A percentile compares a stretch with the other conserved stretches of the same genome.
Conservation (phyloP, 73 alveolate genomes). For the Breviolum minutum region DNA sequence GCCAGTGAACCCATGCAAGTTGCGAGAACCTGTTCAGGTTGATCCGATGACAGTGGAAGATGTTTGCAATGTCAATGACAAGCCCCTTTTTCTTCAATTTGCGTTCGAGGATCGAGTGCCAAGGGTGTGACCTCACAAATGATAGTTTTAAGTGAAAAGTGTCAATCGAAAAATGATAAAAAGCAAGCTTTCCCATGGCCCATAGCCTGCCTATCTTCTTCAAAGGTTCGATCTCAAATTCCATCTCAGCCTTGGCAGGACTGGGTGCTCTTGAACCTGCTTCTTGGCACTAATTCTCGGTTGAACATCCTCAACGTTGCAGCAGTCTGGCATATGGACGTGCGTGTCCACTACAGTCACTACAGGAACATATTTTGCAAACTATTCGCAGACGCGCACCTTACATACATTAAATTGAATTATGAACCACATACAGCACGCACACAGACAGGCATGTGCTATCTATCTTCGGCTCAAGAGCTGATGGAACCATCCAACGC, state of each 20-base stretch:
- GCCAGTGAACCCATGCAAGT: background rate
- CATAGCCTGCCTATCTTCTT: background rate
- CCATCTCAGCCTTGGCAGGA: constrained; percentile 3
- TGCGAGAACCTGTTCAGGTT: background rate
- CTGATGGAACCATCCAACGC: too few relatives aligned
- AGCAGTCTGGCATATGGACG: too few relatives aligned
- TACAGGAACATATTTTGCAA: background rate
- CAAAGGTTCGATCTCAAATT: background rate
- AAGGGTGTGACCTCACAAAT: too few relatives aligned
- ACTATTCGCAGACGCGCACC: background rate
- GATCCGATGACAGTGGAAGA: constrained; percentile 83
- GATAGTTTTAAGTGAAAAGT: too few relatives aligned
- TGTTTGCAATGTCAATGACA: constrained; percentile 31
- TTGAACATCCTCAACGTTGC: background rate
- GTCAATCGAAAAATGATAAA: too few relatives aligned
- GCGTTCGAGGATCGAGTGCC: constrained; percentile 53
- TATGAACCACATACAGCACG: too few relatives aligned
- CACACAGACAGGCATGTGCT: too few relatives aligned
- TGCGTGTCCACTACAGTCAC: too few relatives aligned
- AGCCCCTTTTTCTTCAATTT: constrained; percentile 24
- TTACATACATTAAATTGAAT: background rate
- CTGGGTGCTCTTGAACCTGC: constrained; percentile 83
- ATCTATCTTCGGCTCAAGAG: too few relatives aligned
- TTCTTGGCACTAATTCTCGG: background rate
- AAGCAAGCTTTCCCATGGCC: too few relatives aligned